Evolutionary conservation across 805 yeast species (phyloP).

Genomic region (Ascoidea tarda): DNA sequence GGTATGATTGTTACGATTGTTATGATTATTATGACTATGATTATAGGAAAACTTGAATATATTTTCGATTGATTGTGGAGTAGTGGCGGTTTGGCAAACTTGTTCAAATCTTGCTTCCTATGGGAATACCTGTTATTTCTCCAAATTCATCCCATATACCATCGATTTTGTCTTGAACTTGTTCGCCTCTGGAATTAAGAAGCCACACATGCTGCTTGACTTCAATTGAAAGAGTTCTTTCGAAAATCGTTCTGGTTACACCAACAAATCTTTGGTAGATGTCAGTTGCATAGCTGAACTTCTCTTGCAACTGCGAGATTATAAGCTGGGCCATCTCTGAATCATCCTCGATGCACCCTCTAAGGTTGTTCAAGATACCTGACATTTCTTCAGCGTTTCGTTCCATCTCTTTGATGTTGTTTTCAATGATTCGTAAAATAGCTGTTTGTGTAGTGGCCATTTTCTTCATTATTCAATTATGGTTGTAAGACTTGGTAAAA

Average conservation of each 20-base stretch:
- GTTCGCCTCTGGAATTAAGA: background rate
- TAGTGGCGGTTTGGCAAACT: no score
- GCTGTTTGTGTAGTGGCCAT: background rate
- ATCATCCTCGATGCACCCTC: background rate
- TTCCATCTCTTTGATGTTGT: background rate
- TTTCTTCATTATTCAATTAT: background rate
- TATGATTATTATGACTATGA: no score
- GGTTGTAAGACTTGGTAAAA: no score
- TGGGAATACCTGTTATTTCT: background rate
- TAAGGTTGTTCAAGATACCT: background rate
- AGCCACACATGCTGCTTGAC: background rate
- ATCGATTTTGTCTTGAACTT: background rate
- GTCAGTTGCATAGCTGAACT: background rate
- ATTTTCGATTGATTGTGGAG: no score
- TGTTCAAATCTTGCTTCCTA: background rate
- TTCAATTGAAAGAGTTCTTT: background rate
- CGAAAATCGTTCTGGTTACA: background rate
- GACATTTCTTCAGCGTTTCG: background rate
- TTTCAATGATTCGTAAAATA: background rate
- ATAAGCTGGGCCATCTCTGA: background rate
- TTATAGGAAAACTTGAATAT: no score
- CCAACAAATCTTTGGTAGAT: background rate
- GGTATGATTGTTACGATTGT: no score
- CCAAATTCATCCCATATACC: background rate
- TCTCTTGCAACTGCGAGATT: background rate